These are phyloP conservation scores for Gilbertella persicaria DNA, from an alignment of 371 early-diverging fungal genomes.

Conservation along the genomic window DNA sequence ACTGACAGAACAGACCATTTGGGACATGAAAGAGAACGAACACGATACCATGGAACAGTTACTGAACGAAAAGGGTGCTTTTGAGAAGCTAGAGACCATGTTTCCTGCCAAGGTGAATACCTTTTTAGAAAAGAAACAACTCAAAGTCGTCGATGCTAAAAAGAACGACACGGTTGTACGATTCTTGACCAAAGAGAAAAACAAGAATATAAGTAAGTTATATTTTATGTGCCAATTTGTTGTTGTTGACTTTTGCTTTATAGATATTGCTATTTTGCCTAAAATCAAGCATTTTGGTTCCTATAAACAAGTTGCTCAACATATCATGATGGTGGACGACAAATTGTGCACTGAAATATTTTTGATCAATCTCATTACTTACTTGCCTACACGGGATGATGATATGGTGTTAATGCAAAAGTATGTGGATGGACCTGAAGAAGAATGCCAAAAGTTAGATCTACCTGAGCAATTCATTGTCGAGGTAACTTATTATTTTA, in stretches of 20 bases:
- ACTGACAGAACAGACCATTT: slow-evolving; percentile 37
- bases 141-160: slow-evolving; percentile 18
- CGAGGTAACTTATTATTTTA: slow-evolving; percentile 27
- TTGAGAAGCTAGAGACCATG: slow-evolving; percentile 37
- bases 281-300: slow-evolving; percentile 23
- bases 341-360: slow-evolving; percentile 39
- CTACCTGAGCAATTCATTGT: slow-evolving; percentile 55
- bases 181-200: slow-evolving; percentile 43
- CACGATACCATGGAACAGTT: slow-evolving; percentile 34
- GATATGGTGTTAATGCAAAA: slow-evolving; percentile 34
- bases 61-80: slow-evolving; percentile 31
- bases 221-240: background rate
- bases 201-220: slow-evolving; percentile 40
- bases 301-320: slow-evolving; percentile 19
- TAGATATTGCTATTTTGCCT: slow-evolving; percentile 35
- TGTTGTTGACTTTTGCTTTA: background rate
- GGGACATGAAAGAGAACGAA: slow-evolving; percentile 24
- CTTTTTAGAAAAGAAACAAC: slow-evolving; percentile 34
- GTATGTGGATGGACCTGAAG: slow-evolving; percentile 43
- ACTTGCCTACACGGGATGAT: slow-evolving; percentile 38
- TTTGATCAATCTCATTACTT: slow-evolving; percentile 34
- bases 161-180: slow-evolving; percentile 20
- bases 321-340: slow-evolving; percentile 35
- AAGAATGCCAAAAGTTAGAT: slow-evolving; percentile 43
- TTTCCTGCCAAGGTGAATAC: slow-evolving; percentile 48